Conservation (phyloP, 2,329 filamentous ascomycete genomes). For the Periconia sp. region DNA sequence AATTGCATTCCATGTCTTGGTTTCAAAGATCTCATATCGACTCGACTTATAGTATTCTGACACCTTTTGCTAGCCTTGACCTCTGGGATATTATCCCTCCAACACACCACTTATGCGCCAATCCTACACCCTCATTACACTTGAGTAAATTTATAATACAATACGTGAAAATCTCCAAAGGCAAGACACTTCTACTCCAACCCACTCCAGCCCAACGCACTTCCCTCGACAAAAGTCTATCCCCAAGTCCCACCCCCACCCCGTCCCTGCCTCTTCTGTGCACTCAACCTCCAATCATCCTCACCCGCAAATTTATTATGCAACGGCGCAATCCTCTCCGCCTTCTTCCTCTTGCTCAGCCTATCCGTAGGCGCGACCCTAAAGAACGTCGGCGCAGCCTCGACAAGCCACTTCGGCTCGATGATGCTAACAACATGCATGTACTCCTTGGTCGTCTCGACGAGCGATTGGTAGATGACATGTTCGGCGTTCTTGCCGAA, state of each 20-base stretch:
- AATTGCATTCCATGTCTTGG: too few relatives aligned
- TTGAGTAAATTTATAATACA: too few relatives aligned
- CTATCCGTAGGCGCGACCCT: conserved; percentile 89
- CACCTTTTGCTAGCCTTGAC: too few relatives aligned
- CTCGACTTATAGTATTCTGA: too few relatives aligned
- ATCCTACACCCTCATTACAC: too few relatives aligned
- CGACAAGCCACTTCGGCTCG: conserved; percentile 92
- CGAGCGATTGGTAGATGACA: conserved; percentile 90
- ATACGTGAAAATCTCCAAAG: too few relatives aligned
- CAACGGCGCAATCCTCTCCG: conserved; percentile 91
- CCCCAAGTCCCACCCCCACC: conserved; percentile 96
- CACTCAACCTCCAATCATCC: conserved; percentile 92
- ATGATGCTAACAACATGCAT: conserved; percentile 95
- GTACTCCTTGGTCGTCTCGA: conserved; percentile 95
- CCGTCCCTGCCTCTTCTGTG: conserved; percentile 83
- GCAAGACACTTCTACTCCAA: too few relatives aligned
- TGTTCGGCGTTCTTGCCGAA: conserved; percentile 97
- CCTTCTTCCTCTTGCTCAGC: conserved; percentile 89
- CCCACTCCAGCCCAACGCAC: too few relatives aligned
- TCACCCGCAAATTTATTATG: conserved; percentile 92
- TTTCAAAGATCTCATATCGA: too few relatives aligned
- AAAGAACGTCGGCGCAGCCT: conserved; percentile 98
- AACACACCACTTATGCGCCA: too few relatives aligned
- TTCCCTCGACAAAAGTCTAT: too few relatives aligned
- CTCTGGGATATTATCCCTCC: too few relatives aligned